Percentiles rank a stretch among this genome's conserved stretches.
phyloP scores from a whole-genome alignment of 805 yeast species.

The Lachancea meyersii region DNA sequence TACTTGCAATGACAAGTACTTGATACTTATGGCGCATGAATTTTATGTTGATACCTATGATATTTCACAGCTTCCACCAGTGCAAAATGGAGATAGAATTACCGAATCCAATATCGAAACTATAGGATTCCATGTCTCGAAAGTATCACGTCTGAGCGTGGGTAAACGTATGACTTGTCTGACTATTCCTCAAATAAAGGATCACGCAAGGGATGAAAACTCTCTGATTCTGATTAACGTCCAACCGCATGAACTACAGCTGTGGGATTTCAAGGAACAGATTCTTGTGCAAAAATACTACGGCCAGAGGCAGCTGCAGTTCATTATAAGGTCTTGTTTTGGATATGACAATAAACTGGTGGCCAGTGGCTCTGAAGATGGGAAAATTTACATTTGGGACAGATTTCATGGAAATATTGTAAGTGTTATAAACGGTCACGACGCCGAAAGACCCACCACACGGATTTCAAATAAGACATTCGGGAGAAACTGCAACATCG shows the following conservation, averaged over 20 bases:
- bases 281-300: conserved; percentile 54
- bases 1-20: conserved; percentile 52
- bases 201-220: conserved; percentile 6
- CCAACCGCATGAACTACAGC: conserved; percentile 68
- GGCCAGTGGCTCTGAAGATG: conserved; percentile 81
- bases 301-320: conserved; percentile 68
- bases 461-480: conserved; percentile 18
- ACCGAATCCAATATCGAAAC: not conserved
- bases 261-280: conserved; percentile 67
- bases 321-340: conserved; percentile 68
- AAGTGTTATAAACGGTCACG: conserved; percentile 30
- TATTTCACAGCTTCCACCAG: conserved; percentile 30
- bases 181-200: conserved; percentile 38
- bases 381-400: conserved; percentile 73
- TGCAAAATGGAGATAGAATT: not conserved
- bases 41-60: conserved; percentile 56
- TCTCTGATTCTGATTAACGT: conserved; percentile 52
- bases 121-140: conserved; percentile 28
- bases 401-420: conserved; percentile 62
- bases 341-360: conserved; percentile 67
- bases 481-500: conserved; percentile 55
- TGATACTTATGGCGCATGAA: conserved; percentile 62
- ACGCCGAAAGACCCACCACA: conserved; percentile 14
- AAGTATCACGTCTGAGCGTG: conserved; percentile 41
- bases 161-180: conserved; percentile 61